A percentile compares a stretch with the other conserved stretches of the same genome.
Evolutionary conservation across 495 filamentous ascomycete genomes (phyloP).

Genomic region (Apiosordaria backusii): DNA sequence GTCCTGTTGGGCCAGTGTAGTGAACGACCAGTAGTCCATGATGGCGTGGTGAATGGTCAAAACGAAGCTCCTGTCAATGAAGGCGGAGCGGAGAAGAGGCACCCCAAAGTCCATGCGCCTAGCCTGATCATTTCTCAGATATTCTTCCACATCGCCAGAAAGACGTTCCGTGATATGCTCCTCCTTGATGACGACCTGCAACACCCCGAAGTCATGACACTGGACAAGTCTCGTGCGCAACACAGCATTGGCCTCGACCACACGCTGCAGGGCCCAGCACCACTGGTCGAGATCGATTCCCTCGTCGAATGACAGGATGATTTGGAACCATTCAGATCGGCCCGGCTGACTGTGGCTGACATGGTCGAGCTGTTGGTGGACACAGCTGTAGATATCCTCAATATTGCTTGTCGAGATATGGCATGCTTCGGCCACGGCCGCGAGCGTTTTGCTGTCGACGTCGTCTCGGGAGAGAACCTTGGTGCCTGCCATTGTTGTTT

Average conservation of each 20-base stretch:
- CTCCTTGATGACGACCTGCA: slow-evolving; percentile 1
- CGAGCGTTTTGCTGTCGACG: background rate
- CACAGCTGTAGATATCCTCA: background rate
- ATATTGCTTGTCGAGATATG: background rate
- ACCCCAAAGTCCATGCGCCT: background rate
- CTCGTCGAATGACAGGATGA: background rate
- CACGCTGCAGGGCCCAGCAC: background rate
- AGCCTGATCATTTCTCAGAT: background rate
- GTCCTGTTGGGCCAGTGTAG: background rate
- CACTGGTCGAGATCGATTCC: background rate
- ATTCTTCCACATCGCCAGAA: background rate
- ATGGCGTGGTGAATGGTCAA: slow-evolving; percentile 2
- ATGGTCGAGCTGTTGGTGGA: background rate
- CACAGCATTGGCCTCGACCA: background rate
- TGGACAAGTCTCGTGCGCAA: background rate
- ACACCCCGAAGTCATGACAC: background rate
- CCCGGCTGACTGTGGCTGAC: background rate
- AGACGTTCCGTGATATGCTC: background rate
- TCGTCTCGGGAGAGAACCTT: background rate
- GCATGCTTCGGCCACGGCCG: background rate
- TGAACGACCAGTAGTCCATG: slow-evolving; percentile 2
- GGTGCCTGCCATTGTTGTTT: background rate
- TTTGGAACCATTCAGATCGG: slow-evolving; percentile 2
- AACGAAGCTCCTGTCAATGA: background rate
- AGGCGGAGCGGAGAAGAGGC: background rate